These are phyloP conservation scores for Pistacia integerrima DNA, from an alignment of 345 rosid genomes.

Conservation along the genomic window DNA sequence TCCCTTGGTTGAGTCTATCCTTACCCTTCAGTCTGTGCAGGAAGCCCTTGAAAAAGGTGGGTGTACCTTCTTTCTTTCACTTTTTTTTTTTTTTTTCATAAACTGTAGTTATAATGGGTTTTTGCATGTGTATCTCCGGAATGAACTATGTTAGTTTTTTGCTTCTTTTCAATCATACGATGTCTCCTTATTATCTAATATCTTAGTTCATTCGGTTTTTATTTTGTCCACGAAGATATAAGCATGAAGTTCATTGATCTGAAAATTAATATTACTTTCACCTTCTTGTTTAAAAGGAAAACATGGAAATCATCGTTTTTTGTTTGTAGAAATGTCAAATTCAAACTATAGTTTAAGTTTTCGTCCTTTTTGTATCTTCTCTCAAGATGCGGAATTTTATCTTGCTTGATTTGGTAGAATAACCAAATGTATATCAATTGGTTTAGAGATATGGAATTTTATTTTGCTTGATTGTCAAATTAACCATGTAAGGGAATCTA, in stretches of 20 bases:
- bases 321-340: neutral
- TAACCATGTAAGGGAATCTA: neutral
- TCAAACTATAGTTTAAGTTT: neutral
- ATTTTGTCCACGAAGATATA: neutral
- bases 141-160: neutral
- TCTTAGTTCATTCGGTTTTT: neutral
- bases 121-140: neutral
- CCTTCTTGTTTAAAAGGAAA: neutral
- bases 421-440: neutral
- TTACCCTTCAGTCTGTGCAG: constrained; percentile 57
- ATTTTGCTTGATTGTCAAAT: neutral
- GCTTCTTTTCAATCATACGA: neutral
- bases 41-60: constrained; percentile 67
- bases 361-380: neutral
- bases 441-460: neutral
- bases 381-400: neutral
- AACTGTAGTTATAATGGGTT: neutral
- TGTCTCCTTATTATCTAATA: neutral
- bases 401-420: constrained; percentile 13
- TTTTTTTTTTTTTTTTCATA: constrained; percentile 8
- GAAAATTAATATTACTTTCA: neutral
- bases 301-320: neutral
- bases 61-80: neutral
- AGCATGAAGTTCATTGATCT: constrained; percentile 1
- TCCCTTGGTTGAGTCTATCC: constrained; percentile 54